Conservation (phyloP, 2,329 filamentous ascomycete genomes). For the Truncatella angustata region DNA sequence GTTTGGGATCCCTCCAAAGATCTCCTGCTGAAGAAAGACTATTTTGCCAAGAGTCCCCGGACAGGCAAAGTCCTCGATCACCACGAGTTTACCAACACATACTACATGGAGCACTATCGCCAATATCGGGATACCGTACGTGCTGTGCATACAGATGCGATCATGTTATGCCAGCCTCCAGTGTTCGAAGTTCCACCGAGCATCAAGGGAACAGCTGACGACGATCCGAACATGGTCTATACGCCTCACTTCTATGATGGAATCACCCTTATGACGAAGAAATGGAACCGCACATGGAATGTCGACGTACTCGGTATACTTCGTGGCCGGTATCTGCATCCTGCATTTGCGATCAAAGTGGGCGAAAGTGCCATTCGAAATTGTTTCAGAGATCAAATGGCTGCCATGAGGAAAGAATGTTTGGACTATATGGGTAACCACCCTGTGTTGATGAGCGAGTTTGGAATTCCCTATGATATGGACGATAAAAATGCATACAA, state of each 20-base stretch:
- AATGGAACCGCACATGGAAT: slow-evolving; percentile 98
- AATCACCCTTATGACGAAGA: slow-evolving; percentile 94
- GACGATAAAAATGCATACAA: slow-evolving; percentile 94
- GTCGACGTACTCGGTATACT: slow-evolving; percentile 92
- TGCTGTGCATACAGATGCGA: slow-evolving; percentile 71
- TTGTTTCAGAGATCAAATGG: slow-evolving; percentile 84
- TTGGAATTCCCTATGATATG: slow-evolving; percentile 98
- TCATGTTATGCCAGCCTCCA: slow-evolving; percentile 88
- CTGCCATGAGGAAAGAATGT: slow-evolving; percentile 80
- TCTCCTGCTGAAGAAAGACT: slow-evolving; percentile 76
- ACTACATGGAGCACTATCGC: slow-evolving; percentile 85
- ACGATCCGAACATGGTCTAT: slow-evolving; percentile 88
- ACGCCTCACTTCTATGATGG: slow-evolving; percentile 97
- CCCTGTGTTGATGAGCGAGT: slow-evolving; percentile 88
- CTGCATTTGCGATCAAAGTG: slow-evolving; percentile 87
- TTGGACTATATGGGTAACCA: slow-evolving; percentile 85
- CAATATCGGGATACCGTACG: slow-evolving; percentile 74
- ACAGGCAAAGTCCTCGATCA: slow-evolving; percentile 76
- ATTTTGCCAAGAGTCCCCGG: slow-evolving; percentile 77
- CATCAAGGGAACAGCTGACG: slow-evolving; percentile 83
- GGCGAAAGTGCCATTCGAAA: slow-evolving; percentile 94
- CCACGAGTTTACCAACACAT: slow-evolving; percentile 83
- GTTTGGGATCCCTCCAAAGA: slow-evolving; percentile 86
- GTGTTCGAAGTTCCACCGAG: slow-evolving; percentile 87
- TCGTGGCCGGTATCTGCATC: slow-evolving; percentile 82